Evolutionary conservation across 257 asterid genomes (phyloP), one percentile per base, ranked within the genome.

Genomic region (Cruciata laevipes): DNA sequence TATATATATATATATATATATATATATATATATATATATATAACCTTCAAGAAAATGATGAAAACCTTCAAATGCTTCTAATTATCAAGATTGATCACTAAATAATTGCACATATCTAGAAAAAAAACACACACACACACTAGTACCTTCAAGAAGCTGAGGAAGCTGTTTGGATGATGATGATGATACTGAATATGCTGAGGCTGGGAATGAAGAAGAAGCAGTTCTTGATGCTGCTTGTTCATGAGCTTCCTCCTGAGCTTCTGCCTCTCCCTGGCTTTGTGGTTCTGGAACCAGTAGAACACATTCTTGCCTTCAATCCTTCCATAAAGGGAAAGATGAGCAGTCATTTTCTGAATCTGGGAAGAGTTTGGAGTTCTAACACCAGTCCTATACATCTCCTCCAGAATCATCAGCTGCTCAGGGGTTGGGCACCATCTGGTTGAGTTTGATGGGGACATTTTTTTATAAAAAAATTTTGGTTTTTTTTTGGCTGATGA

Each of bases 351-450:
- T 24, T 75, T 78, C 71, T 87, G 95, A 71, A 90, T 88, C 76
- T 86, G 95, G 24, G 82, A 17, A 33, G 97, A 80, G 56, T 70
- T 84, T 20, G 97, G 97, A 24, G 87, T 87, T 58, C 86, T 77
- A 51, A 86, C 40, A 1, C 97, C 95, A 67, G 89, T 75, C 18
- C 79, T 68, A 77, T 90, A 90, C 57, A 90, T 85, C 53, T 87
- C 91, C 63, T 90, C 91, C 55, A 90, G 78, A 70, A 90, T 85
- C 94, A 86, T 90, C 5, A 90, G 71, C 52, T 90, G 97, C 35
- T 87, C 91, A 0, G 95, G 87, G 6, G 95, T 87, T 7, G 97
- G 97, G 66, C 95, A 83, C 97, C 97, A 90, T 76, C 97, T 75
- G 0, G 82, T 83, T 60, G 79, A 74, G 17, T 78, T 65, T 23